Percentiles rank a stretch among this genome's conserved stretches.
phyloP scores from a whole-genome alignment of 768 basidiomycete species.

The Candolleomyces aberdarensis region DNA sequence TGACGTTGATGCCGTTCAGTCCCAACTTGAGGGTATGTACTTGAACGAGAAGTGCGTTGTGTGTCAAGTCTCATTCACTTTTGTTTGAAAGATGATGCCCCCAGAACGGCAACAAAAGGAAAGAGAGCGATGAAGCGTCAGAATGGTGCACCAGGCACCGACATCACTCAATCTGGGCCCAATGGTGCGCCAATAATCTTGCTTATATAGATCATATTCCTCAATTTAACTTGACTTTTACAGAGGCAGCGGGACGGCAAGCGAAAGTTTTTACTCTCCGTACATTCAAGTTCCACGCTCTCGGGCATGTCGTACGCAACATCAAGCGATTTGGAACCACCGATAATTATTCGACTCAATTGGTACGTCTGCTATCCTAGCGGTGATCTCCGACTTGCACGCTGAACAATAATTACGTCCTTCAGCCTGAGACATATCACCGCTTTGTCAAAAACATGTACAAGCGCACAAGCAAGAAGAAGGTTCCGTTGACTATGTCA shows the following conservation, averaged over 20 bases:
- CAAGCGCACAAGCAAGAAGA: slow-evolving; percentile 29
- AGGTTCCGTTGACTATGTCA: slow-evolving; percentile 25
- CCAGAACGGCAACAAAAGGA: too few relatives aligned
- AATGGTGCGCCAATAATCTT: background rate
- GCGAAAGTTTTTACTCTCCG: slow-evolving; percentile 1
- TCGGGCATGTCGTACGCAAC: background rate
- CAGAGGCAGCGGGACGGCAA: background rate
- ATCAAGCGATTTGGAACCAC: slow-evolving; percentile 3
- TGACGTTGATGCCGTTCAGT: too few relatives aligned
- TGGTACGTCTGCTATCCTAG: slow-evolving; percentile 19
- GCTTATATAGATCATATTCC: too few relatives aligned
- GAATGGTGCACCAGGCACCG: too few relatives aligned
- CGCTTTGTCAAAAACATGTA: slow-evolving; percentile 34
- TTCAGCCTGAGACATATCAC: slow-evolving; percentile 42
- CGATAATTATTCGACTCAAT: slow-evolving; percentile 17
- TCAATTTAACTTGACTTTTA: too few relatives aligned
- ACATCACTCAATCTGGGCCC: background rate
- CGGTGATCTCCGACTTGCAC: too few relatives aligned
- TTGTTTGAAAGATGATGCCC: too few relatives aligned
- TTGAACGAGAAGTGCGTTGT: too few relatives aligned
- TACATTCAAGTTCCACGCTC: slow-evolving; percentile 5
- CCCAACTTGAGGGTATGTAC: too few relatives aligned
- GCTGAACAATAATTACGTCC: background rate
- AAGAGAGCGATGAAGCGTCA: too few relatives aligned
- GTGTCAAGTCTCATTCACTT: too few relatives aligned